Conservation (phyloP, 1,284 basidiomycete genomes). For the Trichosporon sp. region DNA sequence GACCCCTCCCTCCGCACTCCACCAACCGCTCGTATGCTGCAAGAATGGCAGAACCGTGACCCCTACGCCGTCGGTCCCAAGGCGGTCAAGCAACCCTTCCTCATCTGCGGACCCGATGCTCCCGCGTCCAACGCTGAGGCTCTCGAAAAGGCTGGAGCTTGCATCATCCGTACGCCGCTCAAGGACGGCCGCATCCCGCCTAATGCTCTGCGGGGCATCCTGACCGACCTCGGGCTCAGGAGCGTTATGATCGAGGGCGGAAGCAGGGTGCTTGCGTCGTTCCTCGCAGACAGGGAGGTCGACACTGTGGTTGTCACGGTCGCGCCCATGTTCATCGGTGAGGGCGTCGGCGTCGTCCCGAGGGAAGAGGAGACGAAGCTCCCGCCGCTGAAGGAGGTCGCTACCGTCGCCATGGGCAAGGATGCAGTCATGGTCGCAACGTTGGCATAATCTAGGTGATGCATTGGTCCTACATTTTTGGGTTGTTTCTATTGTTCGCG, state of each 20-base stretch:
- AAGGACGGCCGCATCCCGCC: constrained; percentile 61
- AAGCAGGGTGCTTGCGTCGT: constrained; percentile 75
- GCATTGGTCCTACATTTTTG: neutral
- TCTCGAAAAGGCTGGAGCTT: constrained; percentile 54
- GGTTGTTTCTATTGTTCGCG: constrained; percentile 10
- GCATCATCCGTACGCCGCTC: constrained; percentile 51
- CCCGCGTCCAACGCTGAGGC: constrained; percentile 32
- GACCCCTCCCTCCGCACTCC: constrained; percentile 74
- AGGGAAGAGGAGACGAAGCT: constrained; percentile 42
- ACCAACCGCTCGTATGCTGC: constrained; percentile 70
- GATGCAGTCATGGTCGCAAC: constrained; percentile 52
- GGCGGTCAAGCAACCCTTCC: constrained; percentile 71
- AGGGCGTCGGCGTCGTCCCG: constrained; percentile 64
- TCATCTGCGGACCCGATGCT: constrained; percentile 62
- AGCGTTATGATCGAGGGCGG: constrained; percentile 97
- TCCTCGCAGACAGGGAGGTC: constrained; percentile 63
- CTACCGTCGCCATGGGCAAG: constrained; percentile 54
- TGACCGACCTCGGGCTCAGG: constrained; percentile 64
- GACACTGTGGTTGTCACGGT: constrained; percentile 79
- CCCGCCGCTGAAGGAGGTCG: constrained; percentile 42
- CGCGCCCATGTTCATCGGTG: constrained; percentile 77
- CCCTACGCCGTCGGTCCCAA: constrained; percentile 52
- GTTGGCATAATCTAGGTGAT: neutral
- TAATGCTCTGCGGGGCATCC: constrained; percentile 60
- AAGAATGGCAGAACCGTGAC: constrained; percentile 29